Evolutionary conservation across 208 protist genomes (phyloP).

Genomic region (Balamuthia mandrillaris): DNA sequence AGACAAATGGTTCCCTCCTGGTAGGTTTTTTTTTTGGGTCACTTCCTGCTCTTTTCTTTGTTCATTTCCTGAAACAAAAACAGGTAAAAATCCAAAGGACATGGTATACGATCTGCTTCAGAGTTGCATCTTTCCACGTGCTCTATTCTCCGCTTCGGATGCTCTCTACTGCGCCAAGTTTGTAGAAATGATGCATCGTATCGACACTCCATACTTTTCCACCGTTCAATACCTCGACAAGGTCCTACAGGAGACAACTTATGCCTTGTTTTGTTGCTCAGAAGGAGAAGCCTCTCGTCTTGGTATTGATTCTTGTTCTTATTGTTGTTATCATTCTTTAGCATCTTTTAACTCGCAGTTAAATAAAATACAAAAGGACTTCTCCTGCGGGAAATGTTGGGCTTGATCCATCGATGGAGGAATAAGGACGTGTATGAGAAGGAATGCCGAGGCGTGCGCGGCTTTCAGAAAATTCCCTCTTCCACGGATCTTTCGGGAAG

Average conservation of each 20-base stretch:
- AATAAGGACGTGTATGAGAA: not conserved
- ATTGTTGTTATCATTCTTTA: too few relatives aligned
- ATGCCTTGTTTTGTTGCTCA: not conserved
- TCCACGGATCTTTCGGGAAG: not conserved
- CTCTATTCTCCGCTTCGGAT: slow-evolving; percentile 49
- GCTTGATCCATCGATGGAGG: not conserved
- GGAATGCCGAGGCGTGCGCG: not conserved
- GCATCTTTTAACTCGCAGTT: too few relatives aligned
- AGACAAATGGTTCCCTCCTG: too few relatives aligned
- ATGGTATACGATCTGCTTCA: too few relatives aligned
- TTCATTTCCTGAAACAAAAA: too few relatives aligned
- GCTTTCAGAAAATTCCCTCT: not conserved
- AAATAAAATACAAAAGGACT: too few relatives aligned
- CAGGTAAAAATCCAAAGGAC: too few relatives aligned
- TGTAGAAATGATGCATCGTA: slow-evolving; percentile 43
- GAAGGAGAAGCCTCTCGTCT: not conserved
- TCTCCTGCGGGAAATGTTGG: not conserved
- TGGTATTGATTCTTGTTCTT: too few relatives aligned
- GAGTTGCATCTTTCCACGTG: slow-evolving; percentile 64
- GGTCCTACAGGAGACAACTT: not conserved
- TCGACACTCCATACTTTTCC: slow-evolving; percentile 46
- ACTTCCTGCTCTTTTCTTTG: too few relatives aligned
- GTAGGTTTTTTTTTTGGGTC: too few relatives aligned
- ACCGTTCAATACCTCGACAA: slow-evolving; percentile 50
- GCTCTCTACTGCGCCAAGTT: slow-evolving; percentile 65